phyloP scores from a whole-genome alignment of 345 rosid genomes.

The Euphorbia tirucalli region DNA sequence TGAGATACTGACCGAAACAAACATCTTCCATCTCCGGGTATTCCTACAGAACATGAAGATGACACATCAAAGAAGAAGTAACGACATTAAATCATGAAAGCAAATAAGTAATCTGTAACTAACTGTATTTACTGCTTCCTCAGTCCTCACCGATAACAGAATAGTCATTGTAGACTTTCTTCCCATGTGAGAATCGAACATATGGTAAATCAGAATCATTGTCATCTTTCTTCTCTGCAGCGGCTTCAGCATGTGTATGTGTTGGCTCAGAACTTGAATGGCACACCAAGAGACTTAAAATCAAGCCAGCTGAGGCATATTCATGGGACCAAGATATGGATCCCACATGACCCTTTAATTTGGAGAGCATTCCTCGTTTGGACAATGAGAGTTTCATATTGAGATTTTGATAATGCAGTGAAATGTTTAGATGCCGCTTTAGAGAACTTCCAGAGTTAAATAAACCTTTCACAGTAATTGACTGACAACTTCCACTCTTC shows the following conservation, averaged over 20 bases:
- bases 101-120: not conserved
- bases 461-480: constrained; percentile 40
- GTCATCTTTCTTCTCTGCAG: constrained; percentile 32
- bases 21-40: constrained; percentile 98
- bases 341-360: constrained; percentile 44
- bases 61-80: constrained; percentile 9
- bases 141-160: constrained; percentile 64
- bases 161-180: constrained; percentile 75
- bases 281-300: constrained; percentile 66
- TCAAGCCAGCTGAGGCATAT: constrained; percentile 47
- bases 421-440: constrained; percentile 47
- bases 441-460: constrained; percentile 26
- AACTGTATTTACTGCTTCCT: not conserved
- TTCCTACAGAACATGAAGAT: constrained; percentile 46
- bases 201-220: constrained; percentile 28
- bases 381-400: constrained; percentile 45
- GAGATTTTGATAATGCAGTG: constrained; percentile 38
- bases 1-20: constrained; percentile 92
- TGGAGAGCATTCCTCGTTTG: constrained; percentile 35
- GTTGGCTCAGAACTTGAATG: constrained; percentile 57
- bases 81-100: not conserved
- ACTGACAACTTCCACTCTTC: constrained; percentile 28
- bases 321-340: constrained; percentile 41
- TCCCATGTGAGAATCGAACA: constrained; percentile 55
- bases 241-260: constrained; percentile 62